Evolutionary conservation across 805 yeast species (phyloP), one percentile per base, ranked within the genome.

Genomic region (Metschnikowia gruessii): DNA sequence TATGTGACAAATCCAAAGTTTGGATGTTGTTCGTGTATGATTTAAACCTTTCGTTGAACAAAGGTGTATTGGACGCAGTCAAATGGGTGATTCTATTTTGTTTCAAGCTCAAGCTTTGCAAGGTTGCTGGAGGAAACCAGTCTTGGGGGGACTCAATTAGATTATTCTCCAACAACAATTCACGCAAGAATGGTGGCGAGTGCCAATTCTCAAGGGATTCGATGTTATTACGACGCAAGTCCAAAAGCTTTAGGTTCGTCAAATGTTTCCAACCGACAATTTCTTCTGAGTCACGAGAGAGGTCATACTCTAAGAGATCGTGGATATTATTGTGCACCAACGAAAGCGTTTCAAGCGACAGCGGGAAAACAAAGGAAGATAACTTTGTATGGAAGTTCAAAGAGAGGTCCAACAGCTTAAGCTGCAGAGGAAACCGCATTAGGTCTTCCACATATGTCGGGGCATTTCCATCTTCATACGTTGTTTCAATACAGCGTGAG

Each of bases 301-400:
- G 48, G 10, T 56, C 53, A 42, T 65, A 66, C 3, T 56, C 32
- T 9, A 44, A 39, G 40, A 66, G 50, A 29, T 58, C 58, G 4
- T 26, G 37, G 19, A 67, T 53, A n/a, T 49, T 46, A 48, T 64
- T 65, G 1, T 66, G 66, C 3, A 61, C 46, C 19, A 67, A 48
- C 3, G 59, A 54, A n/a, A 67, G 51, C 10, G 50, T 52, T 17
- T 42, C 37, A 22, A 67, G 46, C 1, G 62, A 56, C 2, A n/a
- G 21, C 0, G 68, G 68, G 39, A 65, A 63, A 22, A 49, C 45
- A 40, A 66, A 62, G 16, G 46, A 45, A 1, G 51, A 37, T 3
- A 68, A 53, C 7, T 42, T 33, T 12, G 26, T 42, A 22, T 66
- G 47, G 5, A 50, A 43, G 43, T 70, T 65, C 18, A 56, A 62